Evolutionary conservation across 1,284 basidiomycete species (phyloP), one percentile per base, ranked within the genome.

Genomic region (Lignosus rhinocerotis): DNA sequence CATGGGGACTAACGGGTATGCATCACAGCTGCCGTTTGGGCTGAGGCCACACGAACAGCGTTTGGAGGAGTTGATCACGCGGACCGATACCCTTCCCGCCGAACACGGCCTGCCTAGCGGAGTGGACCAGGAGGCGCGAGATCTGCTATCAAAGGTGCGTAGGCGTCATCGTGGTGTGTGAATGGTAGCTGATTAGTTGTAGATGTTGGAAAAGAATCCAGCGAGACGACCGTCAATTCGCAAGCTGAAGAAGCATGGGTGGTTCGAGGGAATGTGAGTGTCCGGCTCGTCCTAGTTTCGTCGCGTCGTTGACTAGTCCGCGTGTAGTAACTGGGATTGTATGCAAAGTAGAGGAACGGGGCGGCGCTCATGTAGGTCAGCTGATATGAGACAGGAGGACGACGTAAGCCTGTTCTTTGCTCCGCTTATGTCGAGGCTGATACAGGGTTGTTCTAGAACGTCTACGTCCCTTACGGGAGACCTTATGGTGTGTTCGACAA

Each of bases 191-290:
- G 31, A 38, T 11, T n/a, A 33, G 5, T 11, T 32, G 16, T 19
- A 70, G 67, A 68, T 71, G 66, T 55, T 72, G 12, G 61, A 66
- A 54, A 67, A 67, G 49, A 62, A 71, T 32, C 67, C 69, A 5
- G 51, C 46, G 42, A 62, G 60, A 46, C 59, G 70, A 6, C 44
- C 60, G 9, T 56, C 65, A 14, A 56, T 70, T 32, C 52, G 52
- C 4, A 63, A 67, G 34, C 52, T 69, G 56, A 71, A 70, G 57
- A 59, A 56, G 42, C 69, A 70, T 39, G 51, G 62, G 7, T 70
- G 61, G 64, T 69, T 71, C 52, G 30, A 51, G 5, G 51, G 52
- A 14, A 60, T 67, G 69, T 71, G 45, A 57, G 65, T 59, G 10
- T 0, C 1, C 8, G 1, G 17, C 14, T n/a, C 10, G 14, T 11